Base-by-base conservation (phyloP, 306 rosid genomes). In the Cucurbita maxima region DNA sequence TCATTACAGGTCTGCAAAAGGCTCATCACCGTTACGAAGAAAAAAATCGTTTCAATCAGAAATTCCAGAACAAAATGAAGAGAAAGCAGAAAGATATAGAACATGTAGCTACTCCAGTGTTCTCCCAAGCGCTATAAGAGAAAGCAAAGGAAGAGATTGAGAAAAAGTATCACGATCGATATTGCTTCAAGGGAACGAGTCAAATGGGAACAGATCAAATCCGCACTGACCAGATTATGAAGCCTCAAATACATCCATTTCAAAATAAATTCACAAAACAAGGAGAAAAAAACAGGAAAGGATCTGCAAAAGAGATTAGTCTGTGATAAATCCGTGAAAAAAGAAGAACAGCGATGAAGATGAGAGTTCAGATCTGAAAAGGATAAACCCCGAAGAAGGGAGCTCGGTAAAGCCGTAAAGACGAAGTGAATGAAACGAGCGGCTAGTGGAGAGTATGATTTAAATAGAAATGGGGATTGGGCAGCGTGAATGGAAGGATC, bases 161-260 rank as follows among this genome's bases (percentile, higher is more conserved):
- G 15, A 20, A 13, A 72, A 81, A 76, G 80, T 93, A 85, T 82
- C 96, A 90, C 89, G 14, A 60, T 68, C 53, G 1, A 5, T 88
- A 2, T 93, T n/a, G 97, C 98, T 93, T 93, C 98, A 81, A 88
- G 96, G 96, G 98, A 93, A 93, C 96, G 96, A 92, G 96, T 90
- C 87, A 61, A 80, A 56, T 79, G 89, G 96, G 93, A 84, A 90
- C 45, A 8, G 82, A 85, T 53, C 0, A 1, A 6, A 83, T 88
- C 95, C 96, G 9, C 96, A 92, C 50, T 75, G 91, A 92, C 98
- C 96, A 92, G 96, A 92, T 88, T 71, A 73, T 37, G 96, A 92
- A 92, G 98, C 97, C 19, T 0, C 30, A 18, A 13, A 25, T 50
- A 1, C 22, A 19, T 71, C 7, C 9, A 41, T 53, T 40, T 11